Evolutionary conservation across 768 basidiomycete genomes (phyloP).

Genomic region (Trametes gibbosa): DNA sequence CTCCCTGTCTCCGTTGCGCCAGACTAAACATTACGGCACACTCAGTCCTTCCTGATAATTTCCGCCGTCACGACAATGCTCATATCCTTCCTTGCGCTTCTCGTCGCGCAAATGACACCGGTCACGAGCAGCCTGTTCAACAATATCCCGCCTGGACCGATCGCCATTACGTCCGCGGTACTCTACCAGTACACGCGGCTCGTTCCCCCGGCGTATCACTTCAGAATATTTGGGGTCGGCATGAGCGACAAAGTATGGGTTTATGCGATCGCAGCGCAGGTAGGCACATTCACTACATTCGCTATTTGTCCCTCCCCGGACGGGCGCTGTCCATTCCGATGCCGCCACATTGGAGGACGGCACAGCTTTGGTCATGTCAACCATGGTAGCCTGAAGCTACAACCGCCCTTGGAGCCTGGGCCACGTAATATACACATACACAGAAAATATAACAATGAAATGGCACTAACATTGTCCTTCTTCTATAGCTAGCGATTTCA

Average conservation of each 20-base stretch:
- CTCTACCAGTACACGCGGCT: constrained; percentile 81
- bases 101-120: constrained; percentile 51
- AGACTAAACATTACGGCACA: constrained; percentile 2
- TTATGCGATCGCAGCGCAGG: constrained; percentile 73
- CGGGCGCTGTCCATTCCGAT: not conserved
- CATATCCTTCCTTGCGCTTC: constrained; percentile 61
- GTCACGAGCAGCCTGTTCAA: constrained; percentile 57
- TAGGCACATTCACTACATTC: constrained; percentile 31
- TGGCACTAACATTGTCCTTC: not conserved
- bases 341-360: not conserved
- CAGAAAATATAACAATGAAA: no score
- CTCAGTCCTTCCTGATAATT: constrained; percentile 40
- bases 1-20: not conserved
- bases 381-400: not conserved
- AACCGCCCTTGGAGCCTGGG: not conserved
- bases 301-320: not conserved
- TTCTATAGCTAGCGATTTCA: constrained; percentile 60
- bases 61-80: constrained; percentile 65
- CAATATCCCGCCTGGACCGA: constrained; percentile 71
- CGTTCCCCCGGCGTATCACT: constrained; percentile 73
- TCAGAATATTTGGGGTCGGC: constrained; percentile 69
- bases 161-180: constrained; percentile 73
- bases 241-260: constrained; percentile 75
- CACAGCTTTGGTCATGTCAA: no score
- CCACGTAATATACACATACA: no score